Evolutionary conservation across 2,329 filamentous ascomycete species (phyloP).

Genomic region (Fusarium chuoi): DNA sequence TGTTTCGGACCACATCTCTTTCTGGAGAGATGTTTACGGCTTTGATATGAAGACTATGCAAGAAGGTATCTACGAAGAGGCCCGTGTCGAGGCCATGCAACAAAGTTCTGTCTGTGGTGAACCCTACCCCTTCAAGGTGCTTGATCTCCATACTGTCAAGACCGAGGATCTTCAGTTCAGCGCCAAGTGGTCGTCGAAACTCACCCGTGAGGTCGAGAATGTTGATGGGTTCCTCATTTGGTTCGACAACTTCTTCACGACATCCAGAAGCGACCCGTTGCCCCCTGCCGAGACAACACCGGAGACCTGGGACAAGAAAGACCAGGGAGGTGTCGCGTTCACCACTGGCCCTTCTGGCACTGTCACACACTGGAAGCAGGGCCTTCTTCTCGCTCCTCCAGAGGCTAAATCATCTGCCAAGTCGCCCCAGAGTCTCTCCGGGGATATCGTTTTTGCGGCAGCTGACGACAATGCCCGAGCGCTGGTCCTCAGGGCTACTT

Average conservation of each 20-base stretch:
- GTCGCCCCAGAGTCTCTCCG: slow-evolving; percentile 68
- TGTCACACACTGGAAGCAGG: slow-evolving; percentile 92
- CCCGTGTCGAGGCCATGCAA: slow-evolving; percentile 79
- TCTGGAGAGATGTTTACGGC: slow-evolving; percentile 93
- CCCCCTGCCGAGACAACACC: slow-evolving; percentile 65
- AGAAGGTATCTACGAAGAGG: slow-evolving; percentile 81
- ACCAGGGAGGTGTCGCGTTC: slow-evolving; percentile 77
- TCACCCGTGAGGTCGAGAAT: slow-evolving; percentile 70
- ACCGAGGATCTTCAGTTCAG: slow-evolving; percentile 81
- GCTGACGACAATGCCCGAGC: slow-evolving; percentile 76
- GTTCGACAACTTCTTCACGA: slow-evolving; percentile 94
- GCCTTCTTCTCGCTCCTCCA: slow-evolving; percentile 75
- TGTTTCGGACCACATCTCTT: slow-evolving; percentile 79
- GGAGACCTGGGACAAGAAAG: slow-evolving; percentile 68
- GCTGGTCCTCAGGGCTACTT: slow-evolving; percentile 71
- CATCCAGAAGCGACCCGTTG: slow-evolving; percentile 63
- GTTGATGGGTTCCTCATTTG: slow-evolving; percentile 92
- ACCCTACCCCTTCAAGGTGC: slow-evolving; percentile 73
- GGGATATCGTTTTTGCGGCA: slow-evolving; percentile 76
- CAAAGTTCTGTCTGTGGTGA: slow-evolving; percentile 67
- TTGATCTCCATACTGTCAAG: slow-evolving; percentile 80
- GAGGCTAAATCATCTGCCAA: slow-evolving; percentile 58
- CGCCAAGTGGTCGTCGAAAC: slow-evolving; percentile 70
- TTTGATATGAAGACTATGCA: slow-evolving; percentile 96
- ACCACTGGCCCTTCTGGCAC: slow-evolving; percentile 83